Base-by-base conservation (phyloP, 495 filamentous ascomycete genomes). In the Hypoxylon intermedium region DNA sequence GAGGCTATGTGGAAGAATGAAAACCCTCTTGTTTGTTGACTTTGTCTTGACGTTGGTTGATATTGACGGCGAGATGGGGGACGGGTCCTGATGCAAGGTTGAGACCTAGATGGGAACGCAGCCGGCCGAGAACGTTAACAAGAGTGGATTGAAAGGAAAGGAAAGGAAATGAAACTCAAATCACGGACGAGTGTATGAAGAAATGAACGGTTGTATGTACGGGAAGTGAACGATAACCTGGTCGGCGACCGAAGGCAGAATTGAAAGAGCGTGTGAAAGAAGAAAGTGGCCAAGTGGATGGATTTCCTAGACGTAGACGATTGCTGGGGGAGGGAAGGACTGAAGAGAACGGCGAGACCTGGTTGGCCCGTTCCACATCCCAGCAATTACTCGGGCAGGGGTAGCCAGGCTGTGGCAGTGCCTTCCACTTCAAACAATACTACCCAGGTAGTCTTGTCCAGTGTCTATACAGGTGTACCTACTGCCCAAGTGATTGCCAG, bases 381-480 rank as follows among this genome's bases (percentile, higher is more conserved):
- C 24, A 18, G 43, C 24, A 30, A 28, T 26, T 18, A 41, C 46
- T 33, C 60, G 16, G 33, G 28, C 53, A 53, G 49, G 60, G 60
- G 42, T 54, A 48, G 31, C 41, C 7, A 18, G 48, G 60, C 60
- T 63, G 53, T 42, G 48, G 60, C 60, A 58, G 53, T 42, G 53
- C 60, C 53, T 43, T 44, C 20, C 1, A 63, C 48, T 33, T 63
- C 60, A 63, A 63, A 63, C 60, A 53, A 21, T 41, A 46, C 18
- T 2, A 11, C n/a, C n/a, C n/a, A n/a, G n/a, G n/a, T n/a, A n/a
- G n/a, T n/a, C n/a, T n/a, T n/a, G n/a, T n/a, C n/a, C n/a, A n/a
- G n/a, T n/a, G 15, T 33, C 16, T 23, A 16, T 43, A 37, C 28
- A 41, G 11, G 33, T n/a, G n/a, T n/a, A n/a, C n/a, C n/a, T n/a